Percentiles rank a stretch among this genome's conserved stretches.
Evolutionary conservation across 257 asterid genomes (phyloP).

Genomic region (Solanum pimpinellifolium): DNA sequence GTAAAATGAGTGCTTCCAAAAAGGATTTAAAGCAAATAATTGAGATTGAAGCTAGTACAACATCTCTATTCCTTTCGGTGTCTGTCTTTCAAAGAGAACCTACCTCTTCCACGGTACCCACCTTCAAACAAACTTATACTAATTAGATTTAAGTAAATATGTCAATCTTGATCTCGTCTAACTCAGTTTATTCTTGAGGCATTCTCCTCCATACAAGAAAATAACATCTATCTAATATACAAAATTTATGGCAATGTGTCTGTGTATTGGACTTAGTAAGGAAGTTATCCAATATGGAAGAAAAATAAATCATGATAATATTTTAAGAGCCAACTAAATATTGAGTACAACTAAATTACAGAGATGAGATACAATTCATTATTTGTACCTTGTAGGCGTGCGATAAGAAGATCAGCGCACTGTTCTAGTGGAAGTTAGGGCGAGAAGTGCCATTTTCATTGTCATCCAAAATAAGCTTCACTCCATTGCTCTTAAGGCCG

Average conservation of each 20-base stretch:
- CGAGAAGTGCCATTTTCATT: slow-evolving; percentile 10
- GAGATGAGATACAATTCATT: background rate
- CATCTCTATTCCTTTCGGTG: background rate
- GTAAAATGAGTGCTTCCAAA: background rate
- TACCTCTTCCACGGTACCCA: background rate
- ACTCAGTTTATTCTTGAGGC: no score
- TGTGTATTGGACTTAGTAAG: background rate
- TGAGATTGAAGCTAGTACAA: background rate
- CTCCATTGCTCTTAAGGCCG: slow-evolving; percentile 48
- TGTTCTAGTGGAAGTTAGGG: slow-evolving; percentile 2
- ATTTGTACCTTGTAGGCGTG: background rate
- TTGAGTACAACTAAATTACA: background rate
- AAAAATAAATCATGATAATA: background rate
- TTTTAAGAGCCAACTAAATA: background rate
- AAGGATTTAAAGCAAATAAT: background rate
- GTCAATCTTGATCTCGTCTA: background rate
- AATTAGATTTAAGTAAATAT: no score
- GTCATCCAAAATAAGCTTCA: slow-evolving; percentile 48
- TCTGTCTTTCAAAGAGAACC: background rate
- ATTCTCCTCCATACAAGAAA: background rate
- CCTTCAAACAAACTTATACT: background rate
- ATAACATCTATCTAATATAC: background rate
- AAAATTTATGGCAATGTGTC: background rate
- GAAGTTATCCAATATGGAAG: background rate
- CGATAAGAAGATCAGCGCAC: background rate